A percentile compares a stretch with the other conserved stretches of the same genome.
These are phyloP conservation scores for Kwoniella botswanensis DNA, from an alignment of 768 basidiomycete species.

Conservation along the genomic window DNA sequence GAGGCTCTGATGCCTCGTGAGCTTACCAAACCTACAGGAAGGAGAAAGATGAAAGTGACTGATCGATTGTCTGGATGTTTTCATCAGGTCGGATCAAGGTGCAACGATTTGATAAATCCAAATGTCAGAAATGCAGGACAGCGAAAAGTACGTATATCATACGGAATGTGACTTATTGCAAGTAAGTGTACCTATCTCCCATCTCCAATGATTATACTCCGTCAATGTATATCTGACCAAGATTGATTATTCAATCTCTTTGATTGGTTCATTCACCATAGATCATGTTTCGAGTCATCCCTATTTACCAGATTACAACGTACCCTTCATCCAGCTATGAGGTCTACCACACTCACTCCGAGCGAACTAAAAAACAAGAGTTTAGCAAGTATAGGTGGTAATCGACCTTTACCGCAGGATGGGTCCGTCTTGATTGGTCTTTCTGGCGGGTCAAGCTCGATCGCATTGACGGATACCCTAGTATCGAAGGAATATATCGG, in stretches of 20 bases:
- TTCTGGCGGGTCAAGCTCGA: constrained; percentile 52
- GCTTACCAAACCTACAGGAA: constrained; percentile 11
- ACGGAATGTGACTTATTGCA: constrained; percentile 48
- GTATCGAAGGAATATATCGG: constrained; percentile 37
- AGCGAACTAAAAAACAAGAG: constrained; percentile 7
- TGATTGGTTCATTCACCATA: not conserved
- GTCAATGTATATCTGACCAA: no score
- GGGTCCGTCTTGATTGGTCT: constrained; percentile 45
- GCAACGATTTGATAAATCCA: constrained; percentile 28
- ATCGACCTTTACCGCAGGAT: constrained; percentile 38
- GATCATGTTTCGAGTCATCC: constrained; percentile 30
- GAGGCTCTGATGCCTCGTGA: constrained; percentile 51
- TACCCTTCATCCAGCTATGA: constrained; percentile 36
- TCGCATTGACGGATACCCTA: constrained; percentile 48
- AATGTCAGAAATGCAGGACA: constrained; percentile 46
- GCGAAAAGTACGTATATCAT: constrained; percentile 45
- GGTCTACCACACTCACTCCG: constrained; percentile 8
- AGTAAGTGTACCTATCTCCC: constrained; percentile 14
- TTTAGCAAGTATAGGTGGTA: constrained; percentile 11
- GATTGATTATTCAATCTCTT: no score
- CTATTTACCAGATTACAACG: constrained; percentile 27
- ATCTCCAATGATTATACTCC: no score
- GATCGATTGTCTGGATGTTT: not conserved
- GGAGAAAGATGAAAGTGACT: not conserved
- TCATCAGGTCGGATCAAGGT: constrained; percentile 32